Evolutionary conservation across 2,329 filamentous ascomycete genomes (phyloP).

Genomic region (Sphaerulina populicola): DNA sequence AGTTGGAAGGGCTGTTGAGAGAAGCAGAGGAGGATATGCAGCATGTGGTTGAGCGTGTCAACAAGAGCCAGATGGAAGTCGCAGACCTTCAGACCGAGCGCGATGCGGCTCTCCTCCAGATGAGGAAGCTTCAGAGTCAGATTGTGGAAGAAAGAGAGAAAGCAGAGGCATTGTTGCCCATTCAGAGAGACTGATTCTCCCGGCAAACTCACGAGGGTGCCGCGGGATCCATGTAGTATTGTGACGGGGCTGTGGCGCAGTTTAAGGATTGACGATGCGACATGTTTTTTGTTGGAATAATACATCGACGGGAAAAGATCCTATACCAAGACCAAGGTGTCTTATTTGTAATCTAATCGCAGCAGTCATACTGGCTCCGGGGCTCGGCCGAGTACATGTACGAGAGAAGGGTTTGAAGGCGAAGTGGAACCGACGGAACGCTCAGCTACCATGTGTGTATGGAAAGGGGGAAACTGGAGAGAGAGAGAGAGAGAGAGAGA

Average conservation of each 20-base stretch:
- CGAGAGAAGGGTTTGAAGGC: neutral
- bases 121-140: slow-evolving; percentile 58
- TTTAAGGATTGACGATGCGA: neutral
- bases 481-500: too few relatives aligned
- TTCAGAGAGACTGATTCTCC: neutral
- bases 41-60: slow-evolving; percentile 74
- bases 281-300: neutral
- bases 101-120: slow-evolving; percentile 65
- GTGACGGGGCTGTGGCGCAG: neutral
- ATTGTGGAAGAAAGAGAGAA: slow-evolving; percentile 57
- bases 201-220: neutral
- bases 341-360: neutral
- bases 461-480: neutral
- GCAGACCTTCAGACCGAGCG: slow-evolving; percentile 66
- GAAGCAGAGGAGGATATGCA: slow-evolving; percentile 76
- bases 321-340: neutral
- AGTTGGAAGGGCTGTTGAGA: slow-evolving; percentile 72
- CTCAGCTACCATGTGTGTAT: neutral
- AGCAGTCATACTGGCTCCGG: neutral
- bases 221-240: neutral
- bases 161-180: slow-evolving; percentile 39
- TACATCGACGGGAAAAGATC: neutral
- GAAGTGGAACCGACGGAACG: neutral
- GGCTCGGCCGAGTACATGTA: neutral
- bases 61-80: slow-evolving; percentile 73